A percentile compares a stretch with the other conserved stretches of the same genome.
Evolutionary conservation across 768 basidiomycete genomes (phyloP).

Genomic region (Boletus patriciae): DNA sequence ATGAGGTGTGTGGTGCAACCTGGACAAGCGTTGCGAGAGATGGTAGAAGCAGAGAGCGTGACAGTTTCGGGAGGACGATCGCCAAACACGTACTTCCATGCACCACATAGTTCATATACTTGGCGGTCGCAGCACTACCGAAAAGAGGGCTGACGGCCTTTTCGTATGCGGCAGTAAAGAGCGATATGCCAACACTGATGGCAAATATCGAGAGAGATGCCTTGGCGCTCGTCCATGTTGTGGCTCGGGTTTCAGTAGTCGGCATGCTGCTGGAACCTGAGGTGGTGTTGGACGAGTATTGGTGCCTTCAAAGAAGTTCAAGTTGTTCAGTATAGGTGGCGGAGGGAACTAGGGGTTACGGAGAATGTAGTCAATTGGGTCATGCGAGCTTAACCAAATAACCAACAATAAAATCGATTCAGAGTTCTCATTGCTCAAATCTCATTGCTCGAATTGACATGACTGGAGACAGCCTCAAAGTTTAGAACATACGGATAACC

Average conservation of each 20-base stretch:
- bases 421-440: too few relatives aligned
- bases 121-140: slow-evolving; percentile 54
- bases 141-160: slow-evolving; percentile 69
- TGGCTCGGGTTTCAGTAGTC: background rate
- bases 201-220: slow-evolving; percentile 28
- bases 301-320: background rate
- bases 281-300: background rate
- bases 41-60: slow-evolving; percentile 23
- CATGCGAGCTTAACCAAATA: background rate
- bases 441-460: too few relatives aligned
- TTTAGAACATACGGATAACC: too few relatives aligned
- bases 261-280: slow-evolving; percentile 2
- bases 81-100: slow-evolving; percentile 38
- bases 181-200: slow-evolving; percentile 43
- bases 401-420: too few relatives aligned
- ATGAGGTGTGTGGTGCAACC: slow-evolving; percentile 59
- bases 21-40: slow-evolving; percentile 43
- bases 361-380: too few relatives aligned
- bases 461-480: too few relatives aligned
- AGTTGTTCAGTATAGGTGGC: background rate
- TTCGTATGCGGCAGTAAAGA: slow-evolving; percentile 62
- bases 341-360: too few relatives aligned
- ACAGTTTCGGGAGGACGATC: slow-evolving; percentile 32
- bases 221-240: slow-evolving; percentile 14
- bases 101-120: slow-evolving; percentile 45